These are phyloP conservation scores for Perilla frutescens DNA, from an alignment of 257 asterid species.

Conservation along the genomic window DNA sequence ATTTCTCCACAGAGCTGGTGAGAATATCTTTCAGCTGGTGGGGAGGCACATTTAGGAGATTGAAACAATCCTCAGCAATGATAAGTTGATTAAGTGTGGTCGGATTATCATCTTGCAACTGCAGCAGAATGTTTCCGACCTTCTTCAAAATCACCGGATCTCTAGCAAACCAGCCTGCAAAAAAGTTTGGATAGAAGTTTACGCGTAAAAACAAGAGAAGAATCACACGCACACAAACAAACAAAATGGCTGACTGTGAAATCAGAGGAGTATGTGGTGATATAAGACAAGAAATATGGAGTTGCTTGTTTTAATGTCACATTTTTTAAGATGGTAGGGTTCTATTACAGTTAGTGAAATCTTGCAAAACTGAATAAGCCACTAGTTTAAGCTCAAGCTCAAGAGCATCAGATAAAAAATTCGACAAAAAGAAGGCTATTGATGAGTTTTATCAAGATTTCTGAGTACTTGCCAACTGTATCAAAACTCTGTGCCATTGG, in stretches of 20 bases:
- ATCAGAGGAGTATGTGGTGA: not conserved
- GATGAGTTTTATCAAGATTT: not conserved
- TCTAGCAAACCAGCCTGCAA: conserved; percentile 91
- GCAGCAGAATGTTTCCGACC: conserved; percentile 71
- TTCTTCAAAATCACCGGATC: conserved; percentile 68
- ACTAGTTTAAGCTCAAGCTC: not conserved
- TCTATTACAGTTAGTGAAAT: not conserved
- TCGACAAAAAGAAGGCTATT: not conserved
- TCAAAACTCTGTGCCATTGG: conserved; percentile 98
- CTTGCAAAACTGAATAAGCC: not conserved
- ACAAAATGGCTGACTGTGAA: not conserved
- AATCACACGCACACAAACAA: not conserved
- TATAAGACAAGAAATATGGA: not conserved
- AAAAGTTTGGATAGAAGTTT: conserved; percentile 1
- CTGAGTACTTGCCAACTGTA: conserved; percentile 70
- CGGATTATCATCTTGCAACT: conserved; percentile 38
- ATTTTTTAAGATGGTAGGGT: not conserved
- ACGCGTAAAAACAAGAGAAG: not conserved
- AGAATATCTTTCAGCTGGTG: conserved; percentile 46
- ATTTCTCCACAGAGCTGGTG: conserved; percentile 48
- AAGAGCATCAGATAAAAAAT: not conserved
- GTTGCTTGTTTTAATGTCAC: not conserved
- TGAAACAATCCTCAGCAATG: conserved; percentile 87
- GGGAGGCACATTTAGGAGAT: conserved; percentile 55
- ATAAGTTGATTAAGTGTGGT: conserved; percentile 46